phyloP scores from a whole-genome alignment of 345 rosid genomes.

The Citrus trifoliata region DNA sequence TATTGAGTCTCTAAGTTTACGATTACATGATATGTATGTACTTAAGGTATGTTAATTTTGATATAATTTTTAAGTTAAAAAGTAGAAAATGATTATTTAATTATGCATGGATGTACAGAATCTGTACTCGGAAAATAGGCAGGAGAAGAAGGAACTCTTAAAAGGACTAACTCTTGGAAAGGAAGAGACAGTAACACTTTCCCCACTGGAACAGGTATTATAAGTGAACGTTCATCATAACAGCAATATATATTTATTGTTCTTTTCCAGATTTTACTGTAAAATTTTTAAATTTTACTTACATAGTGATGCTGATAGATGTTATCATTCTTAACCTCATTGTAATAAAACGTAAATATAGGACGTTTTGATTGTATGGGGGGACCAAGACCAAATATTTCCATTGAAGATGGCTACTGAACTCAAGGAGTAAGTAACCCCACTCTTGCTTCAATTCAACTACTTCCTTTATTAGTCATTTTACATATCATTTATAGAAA shows the following conservation, averaged over 20 bases:
- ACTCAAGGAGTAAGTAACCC: slow-evolving; percentile 52
- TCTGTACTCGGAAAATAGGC: slow-evolving; percentile 59
- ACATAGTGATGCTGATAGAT: too few relatives aligned
- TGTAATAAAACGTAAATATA: background rate
- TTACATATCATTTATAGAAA: background rate
- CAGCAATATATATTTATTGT: background rate
- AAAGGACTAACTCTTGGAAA: slow-evolving; percentile 52
- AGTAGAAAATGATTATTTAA: too few relatives aligned
- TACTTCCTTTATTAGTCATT: background rate
- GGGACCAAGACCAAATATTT: slow-evolving; percentile 75
- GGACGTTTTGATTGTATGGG: slow-evolving; percentile 84
- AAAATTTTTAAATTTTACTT: too few relatives aligned
- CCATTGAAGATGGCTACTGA: slow-evolving; percentile 78
- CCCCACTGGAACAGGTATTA: slow-evolving; percentile 60
- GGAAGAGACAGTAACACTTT: slow-evolving; percentile 38
- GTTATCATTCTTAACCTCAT: too few relatives aligned
- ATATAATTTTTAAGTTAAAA: too few relatives aligned
- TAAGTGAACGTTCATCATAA: too few relatives aligned
- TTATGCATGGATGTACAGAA: slow-evolving; percentile 29
- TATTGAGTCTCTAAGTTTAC: too few relatives aligned
- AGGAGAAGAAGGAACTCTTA: slow-evolving; percentile 66
- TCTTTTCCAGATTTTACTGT: background rate
- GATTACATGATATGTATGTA: too few relatives aligned
- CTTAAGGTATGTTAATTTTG: too few relatives aligned
- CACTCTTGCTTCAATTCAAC: background rate